Percentiles rank a stretch among this genome's conserved stretches.
These are phyloP conservation scores for Neurospora africana DNA, from an alignment of 495 filamentous ascomycete species.

Conservation along the genomic window DNA sequence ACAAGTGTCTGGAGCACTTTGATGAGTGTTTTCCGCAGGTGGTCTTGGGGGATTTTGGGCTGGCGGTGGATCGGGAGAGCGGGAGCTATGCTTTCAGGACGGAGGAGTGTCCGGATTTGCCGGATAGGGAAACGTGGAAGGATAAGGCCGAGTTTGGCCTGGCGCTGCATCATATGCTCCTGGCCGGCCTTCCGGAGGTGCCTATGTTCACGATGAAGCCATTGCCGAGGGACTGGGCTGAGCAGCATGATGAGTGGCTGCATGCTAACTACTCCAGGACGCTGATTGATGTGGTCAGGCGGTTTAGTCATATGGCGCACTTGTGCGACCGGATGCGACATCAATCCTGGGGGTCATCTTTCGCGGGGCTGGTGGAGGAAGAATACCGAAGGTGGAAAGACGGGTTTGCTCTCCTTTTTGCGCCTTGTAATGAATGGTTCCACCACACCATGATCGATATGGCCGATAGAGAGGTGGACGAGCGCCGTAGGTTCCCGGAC, in stretches of 20 bases:
- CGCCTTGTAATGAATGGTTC: not conserved
- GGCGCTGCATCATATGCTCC: not conserved
- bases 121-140: not conserved
- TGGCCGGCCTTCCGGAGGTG: not conserved
- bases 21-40: constrained; percentile 3
- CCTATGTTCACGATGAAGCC: not conserved
- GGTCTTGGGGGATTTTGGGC: not conserved
- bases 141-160: constrained; percentile 3
- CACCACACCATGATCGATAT: constrained; percentile 1
- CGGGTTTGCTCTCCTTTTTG: not conserved
- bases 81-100: not conserved
- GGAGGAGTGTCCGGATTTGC: not conserved
- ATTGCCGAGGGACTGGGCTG: not conserved
- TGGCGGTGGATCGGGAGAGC: not conserved
- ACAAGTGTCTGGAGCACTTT: not conserved
- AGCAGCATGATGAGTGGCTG: not conserved
- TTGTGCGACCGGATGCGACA: not conserved
- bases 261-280: not conserved
- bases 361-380: not conserved
- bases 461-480: constrained; percentile 3
- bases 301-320: not conserved
- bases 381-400: not conserved
- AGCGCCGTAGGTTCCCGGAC: not conserved
- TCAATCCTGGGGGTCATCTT: no score
- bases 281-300: not conserved